Evolutionary conservation across 345 rosid genomes (phyloP), one percentile per base, ranked within the genome.

Genomic region (Acer saccharum): DNA sequence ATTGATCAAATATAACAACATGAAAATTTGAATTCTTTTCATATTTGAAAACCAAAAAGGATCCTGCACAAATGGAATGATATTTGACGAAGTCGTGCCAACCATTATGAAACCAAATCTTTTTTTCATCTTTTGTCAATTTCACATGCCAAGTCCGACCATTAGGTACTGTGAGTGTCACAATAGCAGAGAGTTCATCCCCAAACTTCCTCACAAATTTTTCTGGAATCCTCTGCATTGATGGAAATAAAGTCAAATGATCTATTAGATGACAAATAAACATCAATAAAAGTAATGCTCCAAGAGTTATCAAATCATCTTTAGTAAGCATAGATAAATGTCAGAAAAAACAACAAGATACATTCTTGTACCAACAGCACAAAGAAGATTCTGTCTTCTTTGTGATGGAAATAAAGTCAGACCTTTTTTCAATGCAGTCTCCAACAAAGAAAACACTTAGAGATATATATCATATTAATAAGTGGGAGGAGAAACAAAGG

Each of bases 61-160:
- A 73, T 2, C 87, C 86, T 3, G 32, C 27, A 60, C 79, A 5
- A 3, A 88, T 82, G 9, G 83, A 78, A 63, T 86, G 62, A 64
- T 79, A 82, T 9, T 81, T 69, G 7, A 67, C 76, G 65, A 85
- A 85, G 2, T 86, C 80, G 21, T 82, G 82, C 88, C 88, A 87
- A 32, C 83, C 86, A 27, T 80, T 81, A 16, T 83, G 81, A 69
- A 85, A 78, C 87, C 86, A 88, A 54, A 84, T 77, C 20, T 72
- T 70, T 70, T 69, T 67, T 8, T 66, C 75, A 1, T 21, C 71
- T 60, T 64, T 84, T 48, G 69, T 72, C 58, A 88, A 64, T n/a
- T 83, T 76, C 2, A 86, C 77, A 17, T 70, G 78, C 87, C 89
- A 86, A 55, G 35, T 65, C 50, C 58, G 72, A 54, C 87, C 87